These are phyloP conservation scores for Diutina pseudorugosa DNA, from an alignment of 1,139 yeast genomes.

Conservation along the genomic window DNA sequence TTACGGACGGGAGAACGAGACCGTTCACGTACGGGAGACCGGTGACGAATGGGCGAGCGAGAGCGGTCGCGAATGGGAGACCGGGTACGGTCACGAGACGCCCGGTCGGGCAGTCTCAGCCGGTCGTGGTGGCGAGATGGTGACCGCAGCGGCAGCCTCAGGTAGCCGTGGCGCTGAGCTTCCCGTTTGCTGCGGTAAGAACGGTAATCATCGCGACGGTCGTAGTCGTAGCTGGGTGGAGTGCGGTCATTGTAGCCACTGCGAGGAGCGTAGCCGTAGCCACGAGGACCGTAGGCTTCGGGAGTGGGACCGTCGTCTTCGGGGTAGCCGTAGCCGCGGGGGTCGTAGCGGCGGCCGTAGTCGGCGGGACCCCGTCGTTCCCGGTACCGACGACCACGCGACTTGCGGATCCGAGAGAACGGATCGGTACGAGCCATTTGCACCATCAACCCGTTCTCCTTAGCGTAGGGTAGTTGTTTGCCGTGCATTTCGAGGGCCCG, in stretches of 20 bases:
- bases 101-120: constrained; percentile 1
- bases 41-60: not conserved
- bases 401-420: constrained; percentile 10
- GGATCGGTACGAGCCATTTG: constrained; percentile 52
- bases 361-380: constrained; percentile 8
- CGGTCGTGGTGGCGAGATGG: not conserved
- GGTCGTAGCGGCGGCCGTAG: not conserved
- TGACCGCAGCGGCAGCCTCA: not conserved
- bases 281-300: constrained; percentile 10
- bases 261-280: constrained; percentile 11
- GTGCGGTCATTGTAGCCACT: constrained; percentile 7
- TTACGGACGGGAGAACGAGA: not conserved
- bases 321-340: constrained; percentile 11
- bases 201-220: constrained; percentile 9
- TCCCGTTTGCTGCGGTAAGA: not conserved
- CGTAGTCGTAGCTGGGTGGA: constrained; percentile 7
- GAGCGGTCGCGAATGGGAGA: not conserved
- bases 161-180: not conserved
- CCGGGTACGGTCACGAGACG: not conserved
- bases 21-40: not conserved
- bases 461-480: constrained; percentile 27
- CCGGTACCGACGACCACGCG: constrained; percentile 14
- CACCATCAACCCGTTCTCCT: constrained; percentile 31
- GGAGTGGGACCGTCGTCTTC: constrained; percentile 14
- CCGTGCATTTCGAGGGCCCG: constrained; percentile 44